Base-by-base conservation (phyloP, 78 protist species). In the Cavenderia fasciculata region DNA sequence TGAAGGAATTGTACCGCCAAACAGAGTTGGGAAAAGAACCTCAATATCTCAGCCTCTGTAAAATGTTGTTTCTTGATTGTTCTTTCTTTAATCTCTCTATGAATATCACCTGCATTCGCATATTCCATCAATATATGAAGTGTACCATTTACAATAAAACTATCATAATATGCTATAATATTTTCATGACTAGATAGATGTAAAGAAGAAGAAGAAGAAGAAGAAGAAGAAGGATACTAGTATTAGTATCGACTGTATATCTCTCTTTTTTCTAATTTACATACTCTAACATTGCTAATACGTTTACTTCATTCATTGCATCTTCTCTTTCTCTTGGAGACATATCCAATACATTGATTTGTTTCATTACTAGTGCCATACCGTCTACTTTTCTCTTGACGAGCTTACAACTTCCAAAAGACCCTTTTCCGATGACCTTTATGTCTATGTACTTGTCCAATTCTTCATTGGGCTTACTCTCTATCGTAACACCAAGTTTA, bases 51-150 rank as follows among this genome's bases (percentile, higher is more conserved):
- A 59, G 59, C 72, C 25, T 87, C 93, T 27, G 71, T 56, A 49
- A 87, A 77, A 1, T 51, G 23, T 59, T 65, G 73, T 69, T 87
- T 52, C 0, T 57, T 29, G 8, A 87, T 27, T 8, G 44, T 57
- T 29, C 84, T 18, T 11, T 87, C 69, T 31, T 68, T 71, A 14
- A 74, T 87, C 33, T 87, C 88, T 25, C 62, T 52, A 74, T 70
- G 71, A 5, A 71, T 62, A 36, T 71, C 94, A 44, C 86, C 86
- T 14, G 88, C 95, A 59, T 95, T 98, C 12, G 97, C 96, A 51
- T 86, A 97, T 43, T 97, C 98, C 98, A 97, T 98, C 44, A 95
- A 74, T 8, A 97, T 96, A 72, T 95, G 87, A 25, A 98, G 77
- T 54, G 31, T 49, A 62, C 95, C 94, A 44, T 56, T 12, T 1